Evolutionary conservation across 768 basidiomycete genomes (phyloP).

Genomic region (Coprinopsis marcescibilis): DNA sequence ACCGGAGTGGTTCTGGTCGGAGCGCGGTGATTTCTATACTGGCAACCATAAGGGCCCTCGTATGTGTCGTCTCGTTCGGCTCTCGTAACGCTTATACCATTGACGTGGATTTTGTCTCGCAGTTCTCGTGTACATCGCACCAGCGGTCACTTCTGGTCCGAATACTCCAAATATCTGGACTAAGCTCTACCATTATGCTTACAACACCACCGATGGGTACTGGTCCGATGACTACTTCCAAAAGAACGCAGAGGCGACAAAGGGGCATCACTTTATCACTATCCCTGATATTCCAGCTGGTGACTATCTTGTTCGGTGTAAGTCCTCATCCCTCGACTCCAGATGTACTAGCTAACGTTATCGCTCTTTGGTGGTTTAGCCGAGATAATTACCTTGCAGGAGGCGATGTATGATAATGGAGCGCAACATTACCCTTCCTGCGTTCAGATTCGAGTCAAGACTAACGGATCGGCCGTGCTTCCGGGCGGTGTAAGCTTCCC

Average conservation of each 20-base stretch:
- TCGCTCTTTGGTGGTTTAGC: conserved; percentile 12
- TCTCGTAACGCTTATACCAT: neutral
- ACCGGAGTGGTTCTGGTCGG: conserved; percentile 8
- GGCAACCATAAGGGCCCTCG: neutral
- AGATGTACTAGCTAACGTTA: conserved; percentile 22
- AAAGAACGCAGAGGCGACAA: neutral
- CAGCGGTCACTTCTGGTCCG: conserved; percentile 3
- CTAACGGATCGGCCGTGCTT: conserved; percentile 11
- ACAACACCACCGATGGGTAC: neutral
- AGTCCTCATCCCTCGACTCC: neutral
- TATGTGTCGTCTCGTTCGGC: neutral
- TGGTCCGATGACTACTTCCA: conserved; percentile 10
- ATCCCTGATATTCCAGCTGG: conserved; percentile 11
- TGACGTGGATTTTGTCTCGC: neutral
- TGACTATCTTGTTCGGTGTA: conserved; percentile 11
- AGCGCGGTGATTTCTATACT: neutral
- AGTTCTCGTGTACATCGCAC: conserved; percentile 11
- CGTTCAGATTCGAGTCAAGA: conserved; percentile 32
- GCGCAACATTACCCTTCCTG: conserved; percentile 40
- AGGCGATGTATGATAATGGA: conserved; percentile 22
- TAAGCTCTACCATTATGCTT: conserved; percentile 10
- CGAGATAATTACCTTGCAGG: conserved; percentile 17
- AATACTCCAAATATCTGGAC: conserved; percentile 9
- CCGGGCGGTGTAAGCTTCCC: conserved; percentile 16
- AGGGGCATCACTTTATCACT: conserved; percentile 10